Percentiles rank a stretch among this genome's conserved stretches.
These are phyloP conservation scores for Coccinonectria pachysandricola DNA, from an alignment of 2,329 filamentous ascomycete species.

Conservation along the genomic window DNA sequence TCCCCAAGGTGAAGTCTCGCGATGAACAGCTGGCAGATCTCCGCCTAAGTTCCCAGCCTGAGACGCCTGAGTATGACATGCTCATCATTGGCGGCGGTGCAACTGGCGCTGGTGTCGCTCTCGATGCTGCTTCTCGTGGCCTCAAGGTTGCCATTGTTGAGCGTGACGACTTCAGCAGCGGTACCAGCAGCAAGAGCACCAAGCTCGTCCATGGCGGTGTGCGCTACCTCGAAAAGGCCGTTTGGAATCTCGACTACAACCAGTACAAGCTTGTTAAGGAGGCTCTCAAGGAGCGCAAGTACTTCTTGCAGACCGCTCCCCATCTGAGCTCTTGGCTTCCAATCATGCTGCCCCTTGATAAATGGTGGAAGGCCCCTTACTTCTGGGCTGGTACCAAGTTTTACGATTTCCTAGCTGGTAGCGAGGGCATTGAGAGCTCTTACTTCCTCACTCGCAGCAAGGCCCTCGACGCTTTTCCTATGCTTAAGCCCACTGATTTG, in stretches of 20 bases:
- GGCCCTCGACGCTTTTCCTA: conserved; percentile 77
- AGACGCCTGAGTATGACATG: conserved; percentile 51
- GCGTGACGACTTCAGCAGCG: conserved; percentile 62
- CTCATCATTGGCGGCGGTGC: conserved; percentile 62
- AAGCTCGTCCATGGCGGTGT: conserved; percentile 72
- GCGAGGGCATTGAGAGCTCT: conserved; percentile 78
- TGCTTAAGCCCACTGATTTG: conserved; percentile 71
- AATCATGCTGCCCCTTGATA: conserved; percentile 65
- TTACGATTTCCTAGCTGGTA: conserved; percentile 77
- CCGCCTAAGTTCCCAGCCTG: conserved; percentile 26
- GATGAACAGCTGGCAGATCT: conserved; percentile 55
- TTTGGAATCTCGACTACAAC: conserved; percentile 65
- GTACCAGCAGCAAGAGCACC: conserved; percentile 66
- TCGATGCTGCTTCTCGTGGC: conserved; percentile 62
- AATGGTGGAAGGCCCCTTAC: conserved; percentile 70
- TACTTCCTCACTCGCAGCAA: conserved; percentile 84
- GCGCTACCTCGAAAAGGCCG: conserved; percentile 63
- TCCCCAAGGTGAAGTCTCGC: conserved; percentile 52
- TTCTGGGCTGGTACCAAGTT: conserved; percentile 71
- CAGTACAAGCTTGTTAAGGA: conserved; percentile 64
- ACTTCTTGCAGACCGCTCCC: conserved; percentile 64
- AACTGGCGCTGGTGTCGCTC: conserved; percentile 59
- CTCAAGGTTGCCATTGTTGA: conserved; percentile 63
- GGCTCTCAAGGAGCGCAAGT: conserved; percentile 63
- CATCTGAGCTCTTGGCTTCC: conserved; percentile 65